Conservation (phyloP, 2,329 filamentous ascomycete species). For the Rhexocercosporidium sp. region DNA sequence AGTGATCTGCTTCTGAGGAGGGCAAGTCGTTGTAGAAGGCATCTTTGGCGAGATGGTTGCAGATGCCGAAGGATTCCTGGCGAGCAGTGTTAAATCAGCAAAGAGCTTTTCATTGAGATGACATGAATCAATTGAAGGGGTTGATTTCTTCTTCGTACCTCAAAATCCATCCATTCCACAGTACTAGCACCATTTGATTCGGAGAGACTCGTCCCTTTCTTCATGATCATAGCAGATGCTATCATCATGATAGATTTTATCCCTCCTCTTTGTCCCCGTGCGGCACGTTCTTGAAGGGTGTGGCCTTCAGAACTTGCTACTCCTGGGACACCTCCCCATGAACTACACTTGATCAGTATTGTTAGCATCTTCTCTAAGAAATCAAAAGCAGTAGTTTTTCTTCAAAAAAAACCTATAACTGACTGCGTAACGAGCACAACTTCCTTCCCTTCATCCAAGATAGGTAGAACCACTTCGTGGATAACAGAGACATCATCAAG, state of each 20-base stretch:
- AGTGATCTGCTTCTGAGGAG: not conserved
- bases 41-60: not conserved
- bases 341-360: not conserved
- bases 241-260: constrained; percentile 23
- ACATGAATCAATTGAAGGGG: no score
- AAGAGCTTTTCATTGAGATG: not conserved
- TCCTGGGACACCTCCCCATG: constrained; percentile 44
- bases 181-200: not conserved
- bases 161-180: not conserved
- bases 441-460: constrained; percentile 33
- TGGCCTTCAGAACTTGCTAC: constrained; percentile 43
- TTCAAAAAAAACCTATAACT: no score
- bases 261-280: constrained; percentile 46
- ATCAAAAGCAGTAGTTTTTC: no score
- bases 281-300: constrained; percentile 42
- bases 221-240: constrained; percentile 14
- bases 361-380: no score
- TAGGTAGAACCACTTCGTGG: not conserved
- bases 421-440: constrained; percentile 46
- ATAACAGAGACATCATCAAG: constrained; percentile 21
- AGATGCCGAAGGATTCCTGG: not conserved
- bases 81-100: not conserved
- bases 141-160: not conserved
- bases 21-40: constrained; percentile 11
- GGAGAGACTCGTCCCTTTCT: not conserved